phyloP scores from a whole-genome alignment of 768 basidiomycete genomes.

The Termitomyces sp. region DNA sequence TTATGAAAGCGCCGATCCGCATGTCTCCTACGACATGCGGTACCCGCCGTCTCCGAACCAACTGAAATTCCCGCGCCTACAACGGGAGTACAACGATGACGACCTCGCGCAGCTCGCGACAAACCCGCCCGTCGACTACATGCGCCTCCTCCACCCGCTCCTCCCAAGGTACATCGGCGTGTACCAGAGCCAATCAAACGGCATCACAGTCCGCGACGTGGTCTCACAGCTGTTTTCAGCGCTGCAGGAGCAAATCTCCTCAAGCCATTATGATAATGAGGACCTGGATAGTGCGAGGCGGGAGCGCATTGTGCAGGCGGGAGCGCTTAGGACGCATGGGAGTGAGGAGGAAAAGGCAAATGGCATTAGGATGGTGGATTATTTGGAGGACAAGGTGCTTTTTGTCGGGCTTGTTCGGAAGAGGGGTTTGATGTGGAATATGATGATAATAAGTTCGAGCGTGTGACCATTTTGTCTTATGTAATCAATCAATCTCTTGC shows the following conservation, averaged over 20 bases:
- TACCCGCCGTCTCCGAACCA: not conserved
- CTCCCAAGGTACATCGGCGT: not conserved
- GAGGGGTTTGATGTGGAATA: no score
- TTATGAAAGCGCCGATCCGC: no score
- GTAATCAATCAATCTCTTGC: no score
- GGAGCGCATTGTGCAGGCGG: conserved; percentile 24
- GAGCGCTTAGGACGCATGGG: conserved; percentile 34
- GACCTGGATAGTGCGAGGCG: conserved; percentile 44
- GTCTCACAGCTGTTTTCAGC: not conserved
- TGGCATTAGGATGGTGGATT: conserved; percentile 61
- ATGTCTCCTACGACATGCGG: not conserved
- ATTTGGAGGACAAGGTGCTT: conserved; percentile 44
- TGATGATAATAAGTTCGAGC: no score
- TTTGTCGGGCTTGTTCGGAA: conserved; percentile 52
- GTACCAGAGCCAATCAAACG: not conserved
- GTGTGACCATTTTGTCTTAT: no score
- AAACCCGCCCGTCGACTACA: conserved; percentile 27
- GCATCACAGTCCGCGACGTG: not conserved
- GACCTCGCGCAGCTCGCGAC: conserved; percentile 49
- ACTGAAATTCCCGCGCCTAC: not conserved
- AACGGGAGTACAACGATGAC: conserved; percentile 23
- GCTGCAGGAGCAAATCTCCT: conserved; percentile 21
- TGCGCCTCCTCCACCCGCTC: not conserved
- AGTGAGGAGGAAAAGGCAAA: conserved; percentile 23
- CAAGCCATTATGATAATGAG: conserved; percentile 57